Conservation (phyloP, 768 basidiomycete species). For the Cyathus striatus region DNA sequence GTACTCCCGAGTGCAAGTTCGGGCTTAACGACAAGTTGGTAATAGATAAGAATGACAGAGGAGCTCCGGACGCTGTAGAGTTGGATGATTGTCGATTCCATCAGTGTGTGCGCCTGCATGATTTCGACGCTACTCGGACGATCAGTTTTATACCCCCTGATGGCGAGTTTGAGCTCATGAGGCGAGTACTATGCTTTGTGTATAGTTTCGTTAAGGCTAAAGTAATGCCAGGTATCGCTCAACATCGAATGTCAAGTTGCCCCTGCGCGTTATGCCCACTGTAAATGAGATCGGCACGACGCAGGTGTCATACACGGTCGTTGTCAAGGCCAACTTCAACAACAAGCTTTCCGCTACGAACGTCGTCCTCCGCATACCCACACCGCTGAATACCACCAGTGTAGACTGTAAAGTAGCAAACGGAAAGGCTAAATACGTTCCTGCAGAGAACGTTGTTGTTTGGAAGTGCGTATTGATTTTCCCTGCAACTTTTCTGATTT, state of each 20-base stretch:
- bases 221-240: constrained; percentile 73
- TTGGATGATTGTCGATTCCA: constrained; percentile 98
- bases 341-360: constrained; percentile 91
- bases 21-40: constrained; percentile 98
- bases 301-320: constrained; percentile 86
- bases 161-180: constrained; percentile 98
- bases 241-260: constrained; percentile 94
- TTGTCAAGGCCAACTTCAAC: constrained; percentile 85
- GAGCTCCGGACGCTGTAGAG: constrained; percentile 79
- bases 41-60: constrained; percentile 77
- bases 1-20: constrained; percentile 98
- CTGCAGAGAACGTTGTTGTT: constrained; percentile 91
- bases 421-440: constrained; percentile 97
- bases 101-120: constrained; percentile 92
- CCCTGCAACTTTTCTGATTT: constrained; percentile 1
- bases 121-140: constrained; percentile 89
- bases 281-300: constrained; percentile 91
- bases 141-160: constrained; percentile 98
- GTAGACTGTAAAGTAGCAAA: constrained; percentile 88
- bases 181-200: constrained; percentile 38
- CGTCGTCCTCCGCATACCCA: constrained; percentile 90
- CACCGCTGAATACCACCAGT: constrained; percentile 88
- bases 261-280: constrained; percentile 83
- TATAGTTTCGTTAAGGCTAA: background rate
- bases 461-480: constrained; percentile 79